Percentiles rank a stretch among this genome's conserved stretches.
Evolutionary conservation across 306 rosid genomes (phyloP).

Genomic region (Sicyos baderoa): DNA sequence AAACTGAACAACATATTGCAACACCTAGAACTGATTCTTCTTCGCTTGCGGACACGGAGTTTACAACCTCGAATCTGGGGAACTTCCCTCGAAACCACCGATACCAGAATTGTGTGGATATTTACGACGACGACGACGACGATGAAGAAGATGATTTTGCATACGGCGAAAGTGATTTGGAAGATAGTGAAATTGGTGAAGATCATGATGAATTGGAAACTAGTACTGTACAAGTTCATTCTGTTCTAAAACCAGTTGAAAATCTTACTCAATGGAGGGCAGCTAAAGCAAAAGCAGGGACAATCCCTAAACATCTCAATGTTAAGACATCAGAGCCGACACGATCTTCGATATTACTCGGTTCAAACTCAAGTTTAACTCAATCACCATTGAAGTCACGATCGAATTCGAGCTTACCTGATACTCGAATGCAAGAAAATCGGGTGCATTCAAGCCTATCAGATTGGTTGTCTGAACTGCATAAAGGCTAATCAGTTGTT

Average conservation of each 20-base stretch:
- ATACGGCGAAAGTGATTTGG: slow-evolving; percentile 44
- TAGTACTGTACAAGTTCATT: slow-evolving; percentile 22
- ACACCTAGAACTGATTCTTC: slow-evolving; percentile 24
- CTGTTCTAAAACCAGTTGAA: slow-evolving; percentile 70
- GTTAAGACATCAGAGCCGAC: slow-evolving; percentile 31
- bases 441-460: slow-evolving; percentile 74
- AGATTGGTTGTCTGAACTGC: slow-evolving; percentile 42
- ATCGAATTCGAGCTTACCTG: slow-evolving; percentile 33
- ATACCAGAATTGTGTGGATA: slow-evolving; percentile 55
- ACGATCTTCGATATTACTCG: slow-evolving; percentile 15
- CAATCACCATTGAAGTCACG: slow-evolving; percentile 25
- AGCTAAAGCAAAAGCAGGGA: slow-evolving; percentile 57
- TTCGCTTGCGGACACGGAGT: slow-evolving; percentile 22
- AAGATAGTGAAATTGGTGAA: slow-evolving; percentile 26
- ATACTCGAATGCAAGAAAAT: slow-evolving; percentile 49
- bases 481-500: background rate
- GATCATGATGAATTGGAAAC: slow-evolving; percentile 22
- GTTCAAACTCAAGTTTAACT: slow-evolving; percentile 26
- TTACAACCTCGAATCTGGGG: slow-evolving; percentile 20
- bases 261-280: slow-evolving; percentile 82
- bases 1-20: slow-evolving; percentile 22
- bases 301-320: slow-evolving; percentile 41
- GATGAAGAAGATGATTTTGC: slow-evolving; percentile 50
- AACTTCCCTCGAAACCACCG: slow-evolving; percentile 54
- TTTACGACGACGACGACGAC: slow-evolving; percentile 42